phyloP scores from a whole-genome alignment of 83 land plant genomes.

The Thuja plicata region DNA sequence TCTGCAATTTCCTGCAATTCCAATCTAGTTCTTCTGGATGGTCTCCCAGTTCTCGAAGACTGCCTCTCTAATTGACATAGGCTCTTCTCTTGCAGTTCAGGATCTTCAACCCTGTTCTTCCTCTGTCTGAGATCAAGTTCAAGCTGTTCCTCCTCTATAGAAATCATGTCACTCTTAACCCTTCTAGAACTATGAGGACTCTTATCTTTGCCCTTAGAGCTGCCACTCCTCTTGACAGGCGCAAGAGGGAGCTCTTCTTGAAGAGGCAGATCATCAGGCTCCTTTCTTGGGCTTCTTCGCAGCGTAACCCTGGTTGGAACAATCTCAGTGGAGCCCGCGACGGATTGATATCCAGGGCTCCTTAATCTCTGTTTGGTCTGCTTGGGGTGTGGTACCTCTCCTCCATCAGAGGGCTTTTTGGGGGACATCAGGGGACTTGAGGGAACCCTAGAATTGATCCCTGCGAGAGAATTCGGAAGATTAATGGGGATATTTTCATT shows the following conservation, averaged over 20 bases:
- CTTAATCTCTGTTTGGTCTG: constrained; percentile 10
- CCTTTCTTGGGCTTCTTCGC: constrained; percentile 12
- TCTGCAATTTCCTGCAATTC: constrained; percentile 13
- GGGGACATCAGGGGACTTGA: constrained; percentile 5
- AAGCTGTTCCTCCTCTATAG: constrained; percentile 14
- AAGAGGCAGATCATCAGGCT: not conserved
- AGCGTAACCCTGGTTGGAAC: not conserved
- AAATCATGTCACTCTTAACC: not conserved
- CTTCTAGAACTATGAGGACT: constrained; percentile 8
- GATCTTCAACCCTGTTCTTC: constrained; percentile 4
- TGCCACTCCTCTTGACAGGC: not conserved
- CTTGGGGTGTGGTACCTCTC: not conserved
- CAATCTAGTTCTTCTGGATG: constrained; percentile 6
- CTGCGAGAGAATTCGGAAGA: not conserved
- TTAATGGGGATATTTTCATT: constrained; percentile 9
- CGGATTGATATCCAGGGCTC: not conserved
- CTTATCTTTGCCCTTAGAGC: constrained; percentile 12
- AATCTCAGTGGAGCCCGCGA: not conserved
- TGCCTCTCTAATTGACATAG: constrained; percentile 6
- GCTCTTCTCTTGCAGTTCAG: constrained; percentile 4
- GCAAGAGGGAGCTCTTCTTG: constrained; percentile 14
- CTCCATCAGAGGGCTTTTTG: not conserved
- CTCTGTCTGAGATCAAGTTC: constrained; percentile 10
- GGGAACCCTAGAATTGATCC: not conserved
- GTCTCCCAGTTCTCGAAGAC: not conserved